Evolutionary conservation across 768 basidiomycete species (phyloP).

Genomic region (Mycena polygramma): DNA sequence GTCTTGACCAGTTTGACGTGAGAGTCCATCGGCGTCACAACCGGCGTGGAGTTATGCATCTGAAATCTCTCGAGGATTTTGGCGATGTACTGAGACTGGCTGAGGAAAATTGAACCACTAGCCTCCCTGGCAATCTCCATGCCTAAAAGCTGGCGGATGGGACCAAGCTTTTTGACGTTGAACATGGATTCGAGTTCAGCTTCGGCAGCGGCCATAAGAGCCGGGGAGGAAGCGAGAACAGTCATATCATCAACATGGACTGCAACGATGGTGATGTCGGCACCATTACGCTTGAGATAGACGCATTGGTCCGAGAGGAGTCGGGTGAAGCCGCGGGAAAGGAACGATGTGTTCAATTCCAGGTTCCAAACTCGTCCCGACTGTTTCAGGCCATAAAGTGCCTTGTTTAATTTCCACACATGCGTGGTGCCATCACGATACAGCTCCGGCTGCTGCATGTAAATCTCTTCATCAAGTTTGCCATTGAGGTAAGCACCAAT

Average conservation of each 20-base stretch:
- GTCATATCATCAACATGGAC: no score
- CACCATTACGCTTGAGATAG: slow-evolving; percentile 29
- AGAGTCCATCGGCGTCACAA: slow-evolving; percentile 14
- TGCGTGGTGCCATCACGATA: slow-evolving; percentile 34
- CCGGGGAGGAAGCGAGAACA: slow-evolving; percentile 12
- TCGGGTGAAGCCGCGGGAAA: slow-evolving; percentile 24
- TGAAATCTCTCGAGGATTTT: slow-evolving; percentile 33
- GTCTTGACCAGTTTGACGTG: slow-evolving; percentile 22
- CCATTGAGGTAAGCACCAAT: neutral
- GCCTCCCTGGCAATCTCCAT: slow-evolving; percentile 39
- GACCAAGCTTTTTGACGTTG: slow-evolving; percentile 37
- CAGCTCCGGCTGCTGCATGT: slow-evolving; percentile 34
- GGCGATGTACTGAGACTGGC: slow-evolving; percentile 38
- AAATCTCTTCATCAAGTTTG: slow-evolving; percentile 35
- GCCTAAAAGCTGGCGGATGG: slow-evolving; percentile 39
- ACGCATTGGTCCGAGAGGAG: slow-evolving; percentile 36
- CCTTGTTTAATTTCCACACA: slow-evolving; percentile 28
- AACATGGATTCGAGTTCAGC: slow-evolving; percentile 35
- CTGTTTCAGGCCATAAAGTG: slow-evolving; percentile 46
- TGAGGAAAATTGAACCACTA: slow-evolving; percentile 33
- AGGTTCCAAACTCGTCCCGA: slow-evolving; percentile 45
- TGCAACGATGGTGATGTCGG: neutral
- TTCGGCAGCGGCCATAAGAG: slow-evolving; percentile 14
- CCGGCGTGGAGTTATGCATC: slow-evolving; percentile 17
- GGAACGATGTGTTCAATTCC: slow-evolving; percentile 32